These are phyloP conservation scores for Aureobasidium namibiae DNA, from an alignment of 2,329 filamentous ascomycete genomes.

Conservation along the genomic window DNA sequence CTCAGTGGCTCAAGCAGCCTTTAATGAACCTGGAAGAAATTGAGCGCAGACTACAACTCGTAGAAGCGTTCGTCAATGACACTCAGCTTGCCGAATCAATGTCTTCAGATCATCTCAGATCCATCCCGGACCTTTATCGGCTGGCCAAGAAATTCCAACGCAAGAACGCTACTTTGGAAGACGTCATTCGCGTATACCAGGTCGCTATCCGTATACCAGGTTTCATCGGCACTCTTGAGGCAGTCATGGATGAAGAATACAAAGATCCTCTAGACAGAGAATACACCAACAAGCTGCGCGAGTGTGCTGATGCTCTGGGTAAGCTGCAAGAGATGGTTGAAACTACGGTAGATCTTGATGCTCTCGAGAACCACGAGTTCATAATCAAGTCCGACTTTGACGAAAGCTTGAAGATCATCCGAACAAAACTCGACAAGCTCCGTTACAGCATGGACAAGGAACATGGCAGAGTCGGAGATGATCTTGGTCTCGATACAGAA, in stretches of 20 bases:
- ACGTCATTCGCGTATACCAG: conserved; percentile 92
- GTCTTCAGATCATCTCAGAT: conserved; percentile 90
- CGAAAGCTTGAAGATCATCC: conserved; percentile 76
- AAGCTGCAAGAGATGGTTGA: conserved; percentile 97
- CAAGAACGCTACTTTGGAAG: conserved; percentile 82
- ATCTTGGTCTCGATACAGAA: conserved; percentile 85
- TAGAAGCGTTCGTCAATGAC: conserved; percentile 88
- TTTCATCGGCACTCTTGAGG: conserved; percentile 81
- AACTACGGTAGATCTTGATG: conserved; percentile 91
- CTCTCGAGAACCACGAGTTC: conserved; percentile 93
- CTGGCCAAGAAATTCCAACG: conserved; percentile 92
- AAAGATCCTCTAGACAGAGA: conserved; percentile 76
- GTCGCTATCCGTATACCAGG: conserved; percentile 85
- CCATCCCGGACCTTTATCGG: conserved; percentile 88
- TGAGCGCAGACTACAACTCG: conserved; percentile 82
- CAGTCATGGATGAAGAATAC: conserved; percentile 92
- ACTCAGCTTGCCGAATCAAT: conserved; percentile 91
- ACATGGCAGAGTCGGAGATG: conserved; percentile 65
- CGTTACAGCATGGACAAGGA: conserved; percentile 76
- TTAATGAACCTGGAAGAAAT: conserved; percentile 88
- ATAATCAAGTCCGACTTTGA: conserved; percentile 99
- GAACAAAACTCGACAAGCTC: conserved; percentile 80
- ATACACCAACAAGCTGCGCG: conserved; percentile 73
- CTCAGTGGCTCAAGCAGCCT: conserved; percentile 97
- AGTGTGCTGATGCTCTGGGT: conserved; percentile 67